Conservation (phyloP, 257 asterid genomes). For the Linaria vulgaris region DNA sequence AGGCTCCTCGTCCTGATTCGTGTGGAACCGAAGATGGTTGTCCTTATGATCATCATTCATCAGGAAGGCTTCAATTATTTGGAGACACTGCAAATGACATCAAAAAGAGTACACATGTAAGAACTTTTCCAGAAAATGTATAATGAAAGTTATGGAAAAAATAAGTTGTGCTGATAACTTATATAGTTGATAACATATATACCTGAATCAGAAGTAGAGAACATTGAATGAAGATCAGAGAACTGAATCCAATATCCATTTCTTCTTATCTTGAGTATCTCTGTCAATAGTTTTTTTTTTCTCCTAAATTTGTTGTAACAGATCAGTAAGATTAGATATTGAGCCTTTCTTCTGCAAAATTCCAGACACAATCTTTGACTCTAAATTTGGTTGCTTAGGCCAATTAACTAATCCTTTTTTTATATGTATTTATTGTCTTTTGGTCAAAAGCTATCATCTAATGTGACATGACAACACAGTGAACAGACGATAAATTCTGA, state of each 20-base stretch:
- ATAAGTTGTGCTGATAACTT: neutral
- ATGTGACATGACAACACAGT: too few relatives aligned
- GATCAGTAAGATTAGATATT: too few relatives aligned
- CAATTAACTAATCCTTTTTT: too few relatives aligned
- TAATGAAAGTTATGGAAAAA: neutral
- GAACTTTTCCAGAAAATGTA: neutral
- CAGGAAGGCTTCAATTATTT: constrained; percentile 28
- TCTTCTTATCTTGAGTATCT: too few relatives aligned
- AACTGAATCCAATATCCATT: constrained; percentile 27
- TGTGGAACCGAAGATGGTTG: constrained; percentile 30
- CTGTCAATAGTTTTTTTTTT: too few relatives aligned
- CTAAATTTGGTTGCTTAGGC: too few relatives aligned
- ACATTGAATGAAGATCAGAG: constrained; percentile 28
- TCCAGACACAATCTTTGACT: too few relatives aligned
- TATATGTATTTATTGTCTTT: too few relatives aligned
- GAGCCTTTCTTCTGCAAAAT: too few relatives aligned
- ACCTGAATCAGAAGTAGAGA: constrained; percentile 41
- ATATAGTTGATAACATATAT: neutral
- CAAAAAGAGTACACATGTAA: neutral
- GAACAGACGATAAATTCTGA: too few relatives aligned
- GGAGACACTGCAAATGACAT: constrained; percentile 33
- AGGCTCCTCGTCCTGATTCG: constrained; percentile 4
- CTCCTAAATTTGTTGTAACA: too few relatives aligned
- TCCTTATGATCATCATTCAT: neutral
- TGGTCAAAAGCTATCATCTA: too few relatives aligned